Evolutionary conservation across 1,139 yeast species (phyloP).

Genomic region (Magnusiomyces magnusii): DNA sequence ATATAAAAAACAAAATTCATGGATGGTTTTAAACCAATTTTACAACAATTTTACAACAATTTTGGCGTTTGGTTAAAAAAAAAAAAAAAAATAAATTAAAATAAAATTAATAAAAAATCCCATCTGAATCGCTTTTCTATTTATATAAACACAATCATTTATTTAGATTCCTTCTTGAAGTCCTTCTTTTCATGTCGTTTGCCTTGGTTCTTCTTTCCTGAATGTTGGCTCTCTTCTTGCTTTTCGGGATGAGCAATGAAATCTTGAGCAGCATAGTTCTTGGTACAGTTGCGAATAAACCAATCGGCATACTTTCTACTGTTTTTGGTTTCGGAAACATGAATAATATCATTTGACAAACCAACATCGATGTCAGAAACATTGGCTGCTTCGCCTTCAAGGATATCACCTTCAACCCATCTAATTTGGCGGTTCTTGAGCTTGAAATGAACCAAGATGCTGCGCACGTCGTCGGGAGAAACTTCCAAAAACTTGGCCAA

Average conservation of each 20-base stretch:
- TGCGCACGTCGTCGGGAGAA: constrained; percentile 33
- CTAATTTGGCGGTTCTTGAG: constrained; percentile 40
- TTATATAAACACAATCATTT: too few relatives aligned
- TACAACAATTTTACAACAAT: too few relatives aligned
- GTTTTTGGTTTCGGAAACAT: constrained; percentile 40
- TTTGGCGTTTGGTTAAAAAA: too few relatives aligned
- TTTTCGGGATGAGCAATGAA: constrained; percentile 33
- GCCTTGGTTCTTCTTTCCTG: neutral
- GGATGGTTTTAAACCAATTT: too few relatives aligned
- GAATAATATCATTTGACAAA: constrained; percentile 37
- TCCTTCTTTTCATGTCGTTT: neutral
- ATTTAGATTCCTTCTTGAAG: neutral
- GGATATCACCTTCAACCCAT: constrained; percentile 38
- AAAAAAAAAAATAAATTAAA: too few relatives aligned
- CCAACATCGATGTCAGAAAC: constrained; percentile 41
- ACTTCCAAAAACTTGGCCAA: constrained; percentile 39
- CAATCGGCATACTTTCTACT: constrained; percentile 43
- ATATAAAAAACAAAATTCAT: too few relatives aligned
- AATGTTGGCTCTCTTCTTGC: constrained; percentile 14
- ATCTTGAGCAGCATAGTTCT: constrained; percentile 40
- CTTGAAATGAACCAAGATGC: constrained; percentile 38
- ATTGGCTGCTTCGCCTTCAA: constrained; percentile 37
- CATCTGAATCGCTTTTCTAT: neutral
- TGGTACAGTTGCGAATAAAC: constrained; percentile 42
- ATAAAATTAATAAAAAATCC: neutral